Evolutionary conservation across 73 alveolate species (phyloP).

Genomic region (Symbiodinium natans): DNA sequence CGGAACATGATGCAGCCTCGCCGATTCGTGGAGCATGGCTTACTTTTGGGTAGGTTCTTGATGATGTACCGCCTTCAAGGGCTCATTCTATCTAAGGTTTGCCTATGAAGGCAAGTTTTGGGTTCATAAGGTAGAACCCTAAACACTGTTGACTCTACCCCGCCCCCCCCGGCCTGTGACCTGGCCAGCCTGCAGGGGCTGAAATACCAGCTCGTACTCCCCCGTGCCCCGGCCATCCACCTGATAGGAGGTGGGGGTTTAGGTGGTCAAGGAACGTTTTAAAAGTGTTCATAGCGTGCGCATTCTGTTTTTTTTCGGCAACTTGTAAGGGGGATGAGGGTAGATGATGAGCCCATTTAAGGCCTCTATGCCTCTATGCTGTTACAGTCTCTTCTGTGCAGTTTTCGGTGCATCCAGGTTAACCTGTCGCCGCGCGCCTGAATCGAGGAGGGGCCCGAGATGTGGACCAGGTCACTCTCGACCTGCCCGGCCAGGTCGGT

Average conservation of each 20-base stretch:
- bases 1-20: conserved; percentile 94
- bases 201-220: conserved; percentile 95
- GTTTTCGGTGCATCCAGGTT: too few relatives aligned
- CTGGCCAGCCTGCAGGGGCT: conserved; percentile 91
- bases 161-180: conserved; percentile 40
- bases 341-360: background rate
- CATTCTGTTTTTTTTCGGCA: too few relatives aligned
- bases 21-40: background rate
- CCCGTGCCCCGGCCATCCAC: conserved; percentile 91
- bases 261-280: too few relatives aligned
- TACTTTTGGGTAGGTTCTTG: too few relatives aligned
- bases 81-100: too few relatives aligned
- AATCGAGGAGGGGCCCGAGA: conserved; percentile 95
- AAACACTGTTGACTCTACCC: background rate
- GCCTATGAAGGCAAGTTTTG: too few relatives aligned
- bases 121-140: background rate
- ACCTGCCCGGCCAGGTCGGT: conserved; percentile 96
- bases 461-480: conserved; percentile 98
- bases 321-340: too few relatives aligned
- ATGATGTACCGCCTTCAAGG: too few relatives aligned
- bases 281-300: too few relatives aligned
- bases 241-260: background rate
- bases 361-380: too few relatives aligned
- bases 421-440: conserved; percentile 30
- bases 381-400: too few relatives aligned